A percentile compares a stretch with the other conserved stretches of the same genome.
Evolutionary conservation across 208 protist species (phyloP).

Genomic region (Trichomonas gallinae): DNA sequence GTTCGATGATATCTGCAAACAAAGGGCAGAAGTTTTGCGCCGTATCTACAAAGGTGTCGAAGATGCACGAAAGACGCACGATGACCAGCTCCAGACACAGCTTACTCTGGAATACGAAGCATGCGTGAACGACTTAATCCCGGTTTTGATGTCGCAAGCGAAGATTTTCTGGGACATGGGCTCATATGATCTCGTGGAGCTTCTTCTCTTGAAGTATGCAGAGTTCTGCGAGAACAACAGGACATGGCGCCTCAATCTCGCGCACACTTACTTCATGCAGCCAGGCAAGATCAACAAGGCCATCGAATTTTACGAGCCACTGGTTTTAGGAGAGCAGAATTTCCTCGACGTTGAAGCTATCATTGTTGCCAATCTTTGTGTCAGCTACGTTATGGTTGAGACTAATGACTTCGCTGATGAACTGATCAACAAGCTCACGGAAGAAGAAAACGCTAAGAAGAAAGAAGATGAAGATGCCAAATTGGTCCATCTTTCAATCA

Average conservation of each 20-base stretch:
- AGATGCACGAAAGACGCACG: too few species aligned
- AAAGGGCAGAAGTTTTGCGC: too few species aligned
- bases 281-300: slow-evolving; percentile 36
- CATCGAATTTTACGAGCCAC: slow-evolving; percentile 35
- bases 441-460: neutral
- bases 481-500: slow-evolving; percentile 38
- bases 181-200: slow-evolving; percentile 77
- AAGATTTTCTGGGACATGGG: too few species aligned
- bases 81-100: too few species aligned
- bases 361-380: slow-evolving; percentile 43
- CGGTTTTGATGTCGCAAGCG: slow-evolving; percentile 65
- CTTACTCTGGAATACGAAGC: too few species aligned
- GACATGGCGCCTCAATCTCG: slow-evolving; percentile 35
- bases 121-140: slow-evolving; percentile 76
- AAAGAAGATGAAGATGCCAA: neutral
- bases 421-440: slow-evolving; percentile 30
- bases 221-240: slow-evolving; percentile 38
- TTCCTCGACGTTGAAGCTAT: too few species aligned
- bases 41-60: too few species aligned
- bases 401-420: slow-evolving; percentile 38
- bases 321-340: slow-evolving; percentile 32
- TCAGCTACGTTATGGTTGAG: slow-evolving; percentile 36
- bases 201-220: slow-evolving; percentile 68
- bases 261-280: slow-evolving; percentile 41
- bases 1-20: too few species aligned